phyloP scores from a whole-genome alignment of 2,329 filamentous ascomycete genomes.

The Geoglossum cookeanum region DNA sequence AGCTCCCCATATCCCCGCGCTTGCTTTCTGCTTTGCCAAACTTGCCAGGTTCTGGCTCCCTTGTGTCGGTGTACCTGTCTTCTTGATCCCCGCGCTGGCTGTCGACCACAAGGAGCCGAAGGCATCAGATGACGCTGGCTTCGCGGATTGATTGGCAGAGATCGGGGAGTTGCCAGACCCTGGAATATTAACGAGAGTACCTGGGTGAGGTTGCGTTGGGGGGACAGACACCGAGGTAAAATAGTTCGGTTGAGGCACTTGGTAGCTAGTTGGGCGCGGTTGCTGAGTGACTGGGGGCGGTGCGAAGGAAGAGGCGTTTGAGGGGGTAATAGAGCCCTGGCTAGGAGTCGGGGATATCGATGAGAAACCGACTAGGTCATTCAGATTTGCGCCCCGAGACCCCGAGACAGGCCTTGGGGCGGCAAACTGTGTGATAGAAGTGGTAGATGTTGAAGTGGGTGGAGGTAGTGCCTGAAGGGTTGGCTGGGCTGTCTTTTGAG shows the following conservation, averaged over 20 bases:
- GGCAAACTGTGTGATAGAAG: slow-evolving; percentile 46
- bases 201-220: slow-evolving; percentile 15
- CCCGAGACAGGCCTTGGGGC: slow-evolving; percentile 73
- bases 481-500: slow-evolving; percentile 18
- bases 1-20: slow-evolving; percentile 81
- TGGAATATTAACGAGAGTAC: slow-evolving; percentile 11
- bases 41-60: slow-evolving; percentile 71
- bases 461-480: slow-evolving; percentile 24
- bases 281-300: slow-evolving; percentile 33
- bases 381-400: slow-evolving; percentile 60
- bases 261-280: slow-evolving; percentile 39
- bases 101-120: slow-evolving; percentile 71
- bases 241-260: slow-evolving; percentile 76
- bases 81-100: slow-evolving; percentile 56
- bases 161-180: neutral
- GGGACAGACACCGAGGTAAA: slow-evolving; percentile 55
- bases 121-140: slow-evolving; percentile 43
- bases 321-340: slow-evolving; percentile 26
- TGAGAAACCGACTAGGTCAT: slow-evolving; percentile 59
- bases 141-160: neutral
- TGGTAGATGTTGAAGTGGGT: slow-evolving; percentile 25
- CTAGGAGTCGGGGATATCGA: slow-evolving; percentile 60
- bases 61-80: slow-evolving; percentile 38
- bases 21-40: slow-evolving; percentile 95
- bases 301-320: slow-evolving; percentile 41